A percentile compares a stretch with the other conserved stretches of the same genome.
phyloP scores from a whole-genome alignment of 148 eudicot genomes.

The Chenopodium berlandieri region DNA sequence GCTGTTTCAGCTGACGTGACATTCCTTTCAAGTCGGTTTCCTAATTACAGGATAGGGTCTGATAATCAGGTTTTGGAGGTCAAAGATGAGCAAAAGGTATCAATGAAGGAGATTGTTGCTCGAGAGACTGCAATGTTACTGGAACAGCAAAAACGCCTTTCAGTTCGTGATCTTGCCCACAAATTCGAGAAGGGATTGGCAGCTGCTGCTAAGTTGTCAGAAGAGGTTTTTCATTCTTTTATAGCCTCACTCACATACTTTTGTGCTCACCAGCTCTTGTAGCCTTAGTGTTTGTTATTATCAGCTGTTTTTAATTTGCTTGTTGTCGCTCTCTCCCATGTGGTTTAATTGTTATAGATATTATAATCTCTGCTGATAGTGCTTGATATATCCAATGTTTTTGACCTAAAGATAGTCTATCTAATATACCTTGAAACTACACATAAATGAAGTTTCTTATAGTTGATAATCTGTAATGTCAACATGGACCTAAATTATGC shows the following conservation, averaged over 20 bases:
- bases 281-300: background rate
- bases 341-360: background rate
- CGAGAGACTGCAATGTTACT: conserved; percentile 86
- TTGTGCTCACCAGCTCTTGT: background rate
- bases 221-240: conserved; percentile 55
- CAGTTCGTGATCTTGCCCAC: conserved; percentile 95
- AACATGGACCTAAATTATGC: conserved; percentile 19
- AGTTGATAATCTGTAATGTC: background rate
- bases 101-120: conserved; percentile 91
- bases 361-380: background rate
- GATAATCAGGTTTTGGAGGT: conserved; percentile 77
- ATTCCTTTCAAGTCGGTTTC: conserved; percentile 82
- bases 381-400: background rate
- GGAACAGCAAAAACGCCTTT: conserved; percentile 88
- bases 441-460: background rate
- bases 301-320: background rate
- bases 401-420: background rate
- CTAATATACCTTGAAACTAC: background rate
- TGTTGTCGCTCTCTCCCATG: background rate
- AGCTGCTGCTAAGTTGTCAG: conserved; percentile 92
- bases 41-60: conserved; percentile 77
- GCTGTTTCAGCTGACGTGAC: conserved; percentile 89
- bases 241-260: background rate
- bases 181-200: conserved; percentile 98
- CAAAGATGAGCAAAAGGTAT: conserved; percentile 54